phyloP scores from a whole-genome alignment of 169 alveolate genomes.

The Eimeria maxima region DNA sequence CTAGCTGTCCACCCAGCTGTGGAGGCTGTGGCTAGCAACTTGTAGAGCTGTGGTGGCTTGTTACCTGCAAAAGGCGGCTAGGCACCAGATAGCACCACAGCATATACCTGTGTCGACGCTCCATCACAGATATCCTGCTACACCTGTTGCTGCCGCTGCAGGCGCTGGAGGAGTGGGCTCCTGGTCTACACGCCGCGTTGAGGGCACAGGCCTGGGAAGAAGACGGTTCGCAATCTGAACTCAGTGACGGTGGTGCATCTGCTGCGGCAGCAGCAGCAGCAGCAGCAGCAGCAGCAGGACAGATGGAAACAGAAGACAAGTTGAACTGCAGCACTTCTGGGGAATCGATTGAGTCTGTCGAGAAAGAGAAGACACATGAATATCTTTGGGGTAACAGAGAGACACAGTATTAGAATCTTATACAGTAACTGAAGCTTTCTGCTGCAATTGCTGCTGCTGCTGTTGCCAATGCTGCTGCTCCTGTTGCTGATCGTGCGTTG shows the following conservation, averaged over 20 bases:
- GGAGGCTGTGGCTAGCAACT: too few relatives aligned
- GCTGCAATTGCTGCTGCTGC: neutral
- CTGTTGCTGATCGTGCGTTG: neutral
- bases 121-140: neutral
- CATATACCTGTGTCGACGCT: neutral
- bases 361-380: too few relatives aligned
- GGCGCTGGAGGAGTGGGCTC: constrained; percentile 28
- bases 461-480: neutral
- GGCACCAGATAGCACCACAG: neutral
- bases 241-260: neutral
- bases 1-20: too few relatives aligned
- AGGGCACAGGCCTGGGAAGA: constrained; percentile 2
- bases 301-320: neutral
- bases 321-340: neutral
- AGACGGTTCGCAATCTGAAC: neutral
- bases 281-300: neutral
- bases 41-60: too few relatives aligned
- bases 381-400: too few relatives aligned
- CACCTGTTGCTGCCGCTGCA: constrained; percentile 1
- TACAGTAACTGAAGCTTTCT: too few relatives aligned
- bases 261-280: neutral
- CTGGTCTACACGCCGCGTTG: neutral
- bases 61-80: neutral
- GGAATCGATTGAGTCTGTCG: too few relatives aligned
- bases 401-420: too few relatives aligned